Conservation (phyloP, 805 yeast genomes). For the Candida montana region DNA sequence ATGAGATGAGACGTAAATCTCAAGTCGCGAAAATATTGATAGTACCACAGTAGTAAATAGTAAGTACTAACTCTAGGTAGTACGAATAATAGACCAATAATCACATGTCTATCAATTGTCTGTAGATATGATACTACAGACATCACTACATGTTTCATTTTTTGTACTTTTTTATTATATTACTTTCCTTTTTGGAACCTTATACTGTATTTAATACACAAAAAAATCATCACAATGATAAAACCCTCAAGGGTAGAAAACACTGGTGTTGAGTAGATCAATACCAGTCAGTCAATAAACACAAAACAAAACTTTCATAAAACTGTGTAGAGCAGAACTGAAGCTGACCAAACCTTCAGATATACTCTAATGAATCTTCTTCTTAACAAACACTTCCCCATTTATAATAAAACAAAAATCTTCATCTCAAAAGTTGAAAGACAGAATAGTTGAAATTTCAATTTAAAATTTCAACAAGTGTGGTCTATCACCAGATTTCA, state of each 20-base stretch:
- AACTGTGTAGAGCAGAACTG: neutral
- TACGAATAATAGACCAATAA: too few species aligned
- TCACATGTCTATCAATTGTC: too few species aligned
- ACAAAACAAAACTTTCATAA: slow-evolving; percentile 4
- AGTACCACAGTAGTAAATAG: too few species aligned
- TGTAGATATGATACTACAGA: neutral
- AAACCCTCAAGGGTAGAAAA: neutral
- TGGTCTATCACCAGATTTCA: slow-evolving; percentile 98
- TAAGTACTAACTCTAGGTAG: too few species aligned
- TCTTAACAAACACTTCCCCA: neutral
- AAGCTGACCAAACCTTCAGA: neutral
- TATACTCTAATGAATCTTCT: neutral
- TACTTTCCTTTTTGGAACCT: neutral
- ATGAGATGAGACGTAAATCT: neutral
- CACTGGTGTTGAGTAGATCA: too few species aligned
- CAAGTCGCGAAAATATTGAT: neutral
- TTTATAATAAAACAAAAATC: too few species aligned
- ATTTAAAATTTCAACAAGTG: slow-evolving; percentile 93
- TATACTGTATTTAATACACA: slow-evolving; percentile 1
- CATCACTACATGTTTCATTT: neutral
- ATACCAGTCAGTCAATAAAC: slow-evolving; percentile 2
- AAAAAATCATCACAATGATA: neutral
- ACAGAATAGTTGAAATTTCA: too few species aligned
- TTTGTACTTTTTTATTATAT: slow-evolving; percentile 3
- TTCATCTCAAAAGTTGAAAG: too few species aligned